Conservation (phyloP, 2,329 filamentous ascomycete species). For the Penicillium sp. region DNA sequence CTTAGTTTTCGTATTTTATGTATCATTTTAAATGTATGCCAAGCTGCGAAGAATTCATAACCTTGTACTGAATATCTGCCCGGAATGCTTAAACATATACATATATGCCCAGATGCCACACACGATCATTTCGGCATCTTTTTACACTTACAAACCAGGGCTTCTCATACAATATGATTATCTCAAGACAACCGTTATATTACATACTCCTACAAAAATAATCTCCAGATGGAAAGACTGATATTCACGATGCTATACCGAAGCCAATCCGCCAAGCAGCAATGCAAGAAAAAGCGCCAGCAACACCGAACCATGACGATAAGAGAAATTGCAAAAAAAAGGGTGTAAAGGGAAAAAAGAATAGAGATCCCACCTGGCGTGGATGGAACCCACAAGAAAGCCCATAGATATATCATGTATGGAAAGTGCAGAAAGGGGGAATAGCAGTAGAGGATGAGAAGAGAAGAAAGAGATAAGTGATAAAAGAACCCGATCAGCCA, state of each 20-base stretch:
- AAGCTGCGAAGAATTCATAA: no score
- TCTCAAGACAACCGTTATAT: no score
- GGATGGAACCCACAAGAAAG: constrained; percentile 6
- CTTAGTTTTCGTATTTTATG: no score
- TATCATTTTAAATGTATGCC: no score
- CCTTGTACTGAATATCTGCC: no score
- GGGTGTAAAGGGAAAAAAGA: not conserved
- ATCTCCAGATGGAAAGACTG: not conserved
- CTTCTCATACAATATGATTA: no score
- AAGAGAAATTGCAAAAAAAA: constrained; percentile 4
- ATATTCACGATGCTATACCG: not conserved
- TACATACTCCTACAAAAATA: no score
- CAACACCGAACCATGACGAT: constrained; percentile 23
- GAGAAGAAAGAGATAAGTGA: constrained; percentile 2
- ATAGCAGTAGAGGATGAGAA: no score
- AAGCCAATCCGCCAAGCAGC: constrained; percentile 4
- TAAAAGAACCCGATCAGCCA: constrained; percentile 15
- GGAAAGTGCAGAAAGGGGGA: constrained; percentile 14
- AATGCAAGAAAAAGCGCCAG: constrained; percentile 17
- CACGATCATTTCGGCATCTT: no score
- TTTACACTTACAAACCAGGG: no score
- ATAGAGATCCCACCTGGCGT: not conserved
- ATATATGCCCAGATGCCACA: no score
- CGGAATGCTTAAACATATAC: no score
- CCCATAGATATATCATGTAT: constrained; percentile 26